Base-by-base conservation (phyloP, 805 yeast species). In the Metschnikowia proteae region DNA sequence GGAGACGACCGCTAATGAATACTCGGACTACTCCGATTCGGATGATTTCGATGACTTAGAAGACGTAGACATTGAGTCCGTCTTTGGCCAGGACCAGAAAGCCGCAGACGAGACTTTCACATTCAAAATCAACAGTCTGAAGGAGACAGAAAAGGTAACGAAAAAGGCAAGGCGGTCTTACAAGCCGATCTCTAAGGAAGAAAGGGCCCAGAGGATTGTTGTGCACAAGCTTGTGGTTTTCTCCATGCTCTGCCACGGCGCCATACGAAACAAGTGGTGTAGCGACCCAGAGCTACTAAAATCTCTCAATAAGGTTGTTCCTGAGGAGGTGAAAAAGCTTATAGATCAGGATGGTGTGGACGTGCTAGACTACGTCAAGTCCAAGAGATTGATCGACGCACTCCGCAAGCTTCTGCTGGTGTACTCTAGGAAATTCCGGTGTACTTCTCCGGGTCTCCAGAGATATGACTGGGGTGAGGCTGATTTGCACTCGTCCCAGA, bases 301-400 rank as follows among this genome's bases (percentile, higher is more conserved):
- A 13, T 54, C 57, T 7, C 64, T 89, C 10, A 63, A 72, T 25
- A 65, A 65, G 11, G 56, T 75, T 1, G 71, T 88, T 0, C 82
- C 94, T 0, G 65, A 66, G 0, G 64, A 67, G 3, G 64, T 80
- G 0, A 65, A 71, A 32, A 67, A 67, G 4, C 77, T 83, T 47
- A 62, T 85, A 27, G 74, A 59, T 17, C 62, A 53, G 34, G 53
- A 52, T 13, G 27, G 42, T 5, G 46, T 35, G 8, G 48, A 55
- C 8, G 53, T 57, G 6, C 46, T 59, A 26, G 55, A 45, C 22
- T 61, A 63, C 35, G 80, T 83, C 22, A 76, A 77, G 50, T 73
- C 95, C 0, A 71, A 96, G 47, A 75, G 81, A 55, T 74, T 94
- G 30, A 70, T 91, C 2, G 97, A 89, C 62, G 88, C 92, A 0